Evolutionary conservation across 768 basidiomycete species (phyloP).

Genomic region (Termitomyces sp.): DNA sequence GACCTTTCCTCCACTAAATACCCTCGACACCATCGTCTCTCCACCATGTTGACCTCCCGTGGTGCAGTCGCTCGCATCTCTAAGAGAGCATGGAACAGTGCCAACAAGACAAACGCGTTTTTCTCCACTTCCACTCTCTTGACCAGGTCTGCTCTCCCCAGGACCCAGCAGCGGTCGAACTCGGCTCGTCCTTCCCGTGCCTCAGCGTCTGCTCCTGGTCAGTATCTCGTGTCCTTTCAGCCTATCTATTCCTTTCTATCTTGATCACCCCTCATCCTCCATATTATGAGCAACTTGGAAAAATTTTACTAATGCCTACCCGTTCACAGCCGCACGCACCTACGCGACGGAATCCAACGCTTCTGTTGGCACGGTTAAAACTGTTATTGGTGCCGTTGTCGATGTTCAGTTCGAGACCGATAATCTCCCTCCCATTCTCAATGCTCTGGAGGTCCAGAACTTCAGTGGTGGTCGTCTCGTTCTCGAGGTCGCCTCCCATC

Average conservation of each 20-base stretch:
- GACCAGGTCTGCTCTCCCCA: slow-evolving; percentile 50
- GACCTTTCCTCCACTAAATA: slow-evolving; percentile 25
- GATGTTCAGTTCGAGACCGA: slow-evolving; percentile 98
- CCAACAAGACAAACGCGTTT: slow-evolving; percentile 75
- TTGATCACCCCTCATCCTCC: slow-evolving; percentile 6
- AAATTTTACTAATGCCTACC: slow-evolving; percentile 10
- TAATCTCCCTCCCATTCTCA: slow-evolving; percentile 94
- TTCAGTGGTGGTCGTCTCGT: slow-evolving; percentile 96
- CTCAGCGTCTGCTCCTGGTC: slow-evolving; percentile 52
- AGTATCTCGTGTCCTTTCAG: slow-evolving; percentile 23
- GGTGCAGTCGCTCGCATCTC: slow-evolving; percentile 86
- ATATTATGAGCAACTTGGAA: not conserved
- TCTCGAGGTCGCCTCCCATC: slow-evolving; percentile 96
- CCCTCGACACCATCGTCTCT: slow-evolving; percentile 26
- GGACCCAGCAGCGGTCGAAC: slow-evolving; percentile 41
- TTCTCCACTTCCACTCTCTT: slow-evolving; percentile 72
- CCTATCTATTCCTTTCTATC: not conserved
- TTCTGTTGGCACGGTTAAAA: slow-evolving; percentile 82
- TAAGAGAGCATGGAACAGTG: slow-evolving; percentile 74
- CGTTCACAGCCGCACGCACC: slow-evolving; percentile 55
- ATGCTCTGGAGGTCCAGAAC: slow-evolving; percentile 96
- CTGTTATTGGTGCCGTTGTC: slow-evolving; percentile 99
- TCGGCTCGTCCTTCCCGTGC: slow-evolving; percentile 47
- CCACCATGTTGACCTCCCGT: slow-evolving; percentile 82
- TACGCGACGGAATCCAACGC: slow-evolving; percentile 90